Percentiles rank a stretch among this genome's conserved stretches.
Conservation (phyloP, 129 eudicot species). For the Kitagawia praeruptora region DNA sequence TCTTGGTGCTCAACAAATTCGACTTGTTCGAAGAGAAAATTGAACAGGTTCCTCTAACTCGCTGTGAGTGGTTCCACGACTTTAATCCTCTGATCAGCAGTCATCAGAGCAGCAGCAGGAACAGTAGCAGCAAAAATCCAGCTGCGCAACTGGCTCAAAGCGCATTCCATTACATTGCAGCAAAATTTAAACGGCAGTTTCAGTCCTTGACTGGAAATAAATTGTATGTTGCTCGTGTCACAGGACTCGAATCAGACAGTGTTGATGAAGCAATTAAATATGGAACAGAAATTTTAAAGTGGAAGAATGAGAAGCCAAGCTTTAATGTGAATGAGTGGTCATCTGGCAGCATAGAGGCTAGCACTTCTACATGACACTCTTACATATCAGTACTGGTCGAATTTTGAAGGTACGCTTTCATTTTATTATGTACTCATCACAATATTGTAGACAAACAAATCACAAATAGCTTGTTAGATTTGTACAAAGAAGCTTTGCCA, state of each 20-base stretch:
- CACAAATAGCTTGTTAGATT: not conserved
- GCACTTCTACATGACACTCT: conserved; percentile 18
- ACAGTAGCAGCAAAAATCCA: conserved; percentile 15
- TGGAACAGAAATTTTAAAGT: conserved; percentile 48
- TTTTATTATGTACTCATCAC: not conserved
- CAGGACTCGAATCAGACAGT: conserved; percentile 51
- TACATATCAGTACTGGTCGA: not conserved
- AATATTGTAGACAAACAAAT: not conserved
- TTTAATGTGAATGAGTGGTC: conserved; percentile 35
- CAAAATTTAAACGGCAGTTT: conserved; percentile 55
- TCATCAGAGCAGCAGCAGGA: conserved; percentile 7
- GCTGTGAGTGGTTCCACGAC: conserved; percentile 63
- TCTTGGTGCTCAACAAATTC: conserved; percentile 65
- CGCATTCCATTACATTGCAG: conserved; percentile 66
- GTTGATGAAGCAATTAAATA: conserved; percentile 55
- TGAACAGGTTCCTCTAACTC: conserved; percentile 42
- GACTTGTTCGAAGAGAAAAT: conserved; percentile 73
- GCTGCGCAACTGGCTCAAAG: conserved; percentile 42
- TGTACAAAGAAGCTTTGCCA: not conserved
- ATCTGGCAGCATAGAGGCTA: conserved; percentile 39
- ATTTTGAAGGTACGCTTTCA: not conserved
- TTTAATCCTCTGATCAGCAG: not conserved
- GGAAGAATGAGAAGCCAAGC: conserved; percentile 49
- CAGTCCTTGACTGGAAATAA: conserved; percentile 46
- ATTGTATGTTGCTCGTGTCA: conserved; percentile 54